Percentiles rank a stretch among this genome's conserved stretches.
Evolutionary conservation across 1,284 basidiomycete genomes (phyloP).

Genomic region (Chondrostereum purpureum): DNA sequence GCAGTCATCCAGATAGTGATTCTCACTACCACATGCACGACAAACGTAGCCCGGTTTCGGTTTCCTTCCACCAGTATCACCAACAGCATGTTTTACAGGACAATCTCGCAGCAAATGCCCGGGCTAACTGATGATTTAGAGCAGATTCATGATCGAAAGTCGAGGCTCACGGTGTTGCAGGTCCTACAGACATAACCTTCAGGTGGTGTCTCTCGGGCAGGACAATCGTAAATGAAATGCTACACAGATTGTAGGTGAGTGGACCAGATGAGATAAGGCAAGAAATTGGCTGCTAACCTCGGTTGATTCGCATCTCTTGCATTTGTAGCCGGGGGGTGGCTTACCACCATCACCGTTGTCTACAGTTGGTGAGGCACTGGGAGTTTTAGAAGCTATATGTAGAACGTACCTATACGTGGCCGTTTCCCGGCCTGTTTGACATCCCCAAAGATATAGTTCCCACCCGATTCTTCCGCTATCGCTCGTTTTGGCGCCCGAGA

Average conservation of each 20-base stretch:
- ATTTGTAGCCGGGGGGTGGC: slow-evolving; percentile 68
- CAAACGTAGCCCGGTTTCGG: slow-evolving; percentile 82
- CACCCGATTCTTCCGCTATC: slow-evolving; percentile 33
- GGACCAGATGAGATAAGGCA: slow-evolving; percentile 15
- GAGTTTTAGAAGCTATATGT: background rate
- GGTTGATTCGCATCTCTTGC: slow-evolving; percentile 66
- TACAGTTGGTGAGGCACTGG: slow-evolving; percentile 10
- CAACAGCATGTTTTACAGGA: slow-evolving; percentile 66
- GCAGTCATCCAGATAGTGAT: slow-evolving; percentile 84
- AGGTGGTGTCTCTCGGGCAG: slow-evolving; percentile 66
- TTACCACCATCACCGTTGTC: slow-evolving; percentile 42
- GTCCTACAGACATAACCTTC: slow-evolving; percentile 84
- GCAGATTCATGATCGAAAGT: slow-evolving; percentile 1
- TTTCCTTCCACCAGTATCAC: slow-evolving; percentile 73
- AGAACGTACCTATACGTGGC: slow-evolving; percentile 39
- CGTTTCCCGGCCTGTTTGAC: slow-evolving; percentile 51
- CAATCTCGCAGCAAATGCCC: slow-evolving; percentile 86
- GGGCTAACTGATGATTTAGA: slow-evolving; percentile 32
- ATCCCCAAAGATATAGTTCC: slow-evolving; percentile 67
- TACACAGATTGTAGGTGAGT: slow-evolving; percentile 21
- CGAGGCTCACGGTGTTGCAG: slow-evolving; percentile 49
- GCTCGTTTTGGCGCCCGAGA: slow-evolving; percentile 45
- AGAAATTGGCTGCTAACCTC: no score
- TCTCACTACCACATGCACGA: slow-evolving; percentile 78
- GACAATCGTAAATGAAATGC: slow-evolving; percentile 76